Conservation (phyloP, 371 early-diverging fungal genomes). For the Gilbertella persicaria region DNA sequence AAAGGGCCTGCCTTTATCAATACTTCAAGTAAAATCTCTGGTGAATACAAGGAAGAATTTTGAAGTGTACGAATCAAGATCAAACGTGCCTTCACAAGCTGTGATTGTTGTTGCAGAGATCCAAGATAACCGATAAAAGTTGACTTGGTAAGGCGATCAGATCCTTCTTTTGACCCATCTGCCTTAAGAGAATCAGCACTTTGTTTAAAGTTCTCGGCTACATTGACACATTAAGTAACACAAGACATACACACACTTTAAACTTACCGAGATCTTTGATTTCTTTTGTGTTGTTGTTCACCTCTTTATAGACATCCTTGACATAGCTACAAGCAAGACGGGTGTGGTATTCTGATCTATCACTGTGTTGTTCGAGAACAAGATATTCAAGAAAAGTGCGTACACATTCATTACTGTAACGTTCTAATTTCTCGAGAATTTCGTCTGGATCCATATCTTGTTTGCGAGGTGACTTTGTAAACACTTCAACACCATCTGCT, state of each 20-base stretch:
- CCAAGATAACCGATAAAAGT: constrained; percentile 44
- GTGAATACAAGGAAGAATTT: constrained; percentile 35
- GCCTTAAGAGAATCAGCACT: background rate
- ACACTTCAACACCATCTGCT: constrained; percentile 50
- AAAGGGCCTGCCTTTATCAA: constrained; percentile 38
- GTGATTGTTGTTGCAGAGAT: constrained; percentile 11
- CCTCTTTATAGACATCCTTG: constrained; percentile 39
- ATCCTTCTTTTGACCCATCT: constrained; percentile 1
- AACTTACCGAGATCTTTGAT: constrained; percentile 32
- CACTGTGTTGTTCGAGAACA: constrained; percentile 50
- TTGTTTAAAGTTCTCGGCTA: constrained; percentile 30
- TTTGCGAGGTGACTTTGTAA: constrained; percentile 50
- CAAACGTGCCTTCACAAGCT: constrained; percentile 32
- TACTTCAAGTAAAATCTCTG: constrained; percentile 24
- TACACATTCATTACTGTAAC: constrained; percentile 41
- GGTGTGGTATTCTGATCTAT: constrained; percentile 51
- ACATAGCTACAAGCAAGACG: constrained; percentile 56
- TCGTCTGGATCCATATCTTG: constrained; percentile 55
- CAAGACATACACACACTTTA: too few species aligned
- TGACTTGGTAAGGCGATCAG: constrained; percentile 6
- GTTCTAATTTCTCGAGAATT: constrained; percentile 48
- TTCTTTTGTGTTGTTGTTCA: constrained; percentile 15
- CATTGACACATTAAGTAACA: background rate
- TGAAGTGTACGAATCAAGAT: constrained; percentile 38
- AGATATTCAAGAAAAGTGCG: constrained; percentile 62